A percentile compares a stretch with the other conserved stretches of the same genome.
Evolutionary conservation across 768 basidiomycete species (phyloP).

Genomic region (Pulveroboletus sp.): DNA sequence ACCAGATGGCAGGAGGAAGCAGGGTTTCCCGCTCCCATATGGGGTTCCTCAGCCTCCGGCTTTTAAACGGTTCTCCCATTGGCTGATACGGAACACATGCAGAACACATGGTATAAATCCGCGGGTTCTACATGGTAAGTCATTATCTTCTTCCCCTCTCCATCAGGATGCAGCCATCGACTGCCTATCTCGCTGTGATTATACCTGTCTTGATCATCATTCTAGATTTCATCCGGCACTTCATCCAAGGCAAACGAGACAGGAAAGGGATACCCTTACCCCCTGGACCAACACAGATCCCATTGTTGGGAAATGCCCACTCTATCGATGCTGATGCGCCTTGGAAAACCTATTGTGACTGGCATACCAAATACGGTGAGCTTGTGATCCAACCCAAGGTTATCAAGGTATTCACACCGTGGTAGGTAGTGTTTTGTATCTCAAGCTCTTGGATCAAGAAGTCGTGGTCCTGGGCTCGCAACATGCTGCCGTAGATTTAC

Average conservation of each 20-base stretch:
- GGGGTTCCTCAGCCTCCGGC: too few species aligned
- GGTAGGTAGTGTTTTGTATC: constrained; percentile 42
- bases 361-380: constrained; percentile 9
- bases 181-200: neutral
- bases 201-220: neutral
- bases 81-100: too few species aligned
- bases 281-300: constrained; percentile 3
- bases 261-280: constrained; percentile 3
- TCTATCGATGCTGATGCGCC: neutral
- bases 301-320: constrained; percentile 5
- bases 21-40: too few species aligned
- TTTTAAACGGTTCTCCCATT: too few species aligned
- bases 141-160: neutral
- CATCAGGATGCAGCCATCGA: neutral
- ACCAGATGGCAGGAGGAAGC: too few species aligned
- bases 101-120: neutral
- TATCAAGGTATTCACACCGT: neutral
- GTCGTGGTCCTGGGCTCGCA: constrained; percentile 44
- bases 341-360: constrained; percentile 8
- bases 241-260: neutral
- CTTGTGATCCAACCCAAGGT: neutral
- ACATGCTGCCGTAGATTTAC: constrained; percentile 40
- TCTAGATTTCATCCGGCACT: neutral
- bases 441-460: constrained; percentile 43
- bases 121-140: neutral